Conservation (phyloP, 768 basidiomycete species). For the Panus rudis region DNA sequence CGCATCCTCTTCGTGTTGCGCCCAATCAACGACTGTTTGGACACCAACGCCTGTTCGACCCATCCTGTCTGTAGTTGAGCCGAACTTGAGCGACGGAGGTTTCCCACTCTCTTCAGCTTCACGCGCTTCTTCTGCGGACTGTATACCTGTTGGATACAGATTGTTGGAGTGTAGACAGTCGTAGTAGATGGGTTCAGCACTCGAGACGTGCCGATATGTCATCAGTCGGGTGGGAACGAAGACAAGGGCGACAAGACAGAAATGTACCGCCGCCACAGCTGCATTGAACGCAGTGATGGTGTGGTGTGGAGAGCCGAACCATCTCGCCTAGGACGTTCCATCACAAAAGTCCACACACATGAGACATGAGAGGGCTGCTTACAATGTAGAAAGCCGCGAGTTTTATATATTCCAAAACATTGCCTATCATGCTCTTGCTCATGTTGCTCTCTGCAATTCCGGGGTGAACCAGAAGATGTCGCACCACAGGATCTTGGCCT, state of each 20-base stretch:
- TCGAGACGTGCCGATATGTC: constrained; percentile 8
- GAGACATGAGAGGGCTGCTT: constrained; percentile 25
- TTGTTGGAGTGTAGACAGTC: constrained; percentile 8
- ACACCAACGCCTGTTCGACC: constrained; percentile 48
- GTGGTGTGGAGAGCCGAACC: constrained; percentile 61
- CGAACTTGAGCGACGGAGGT: constrained; percentile 39
- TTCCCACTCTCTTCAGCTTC: constrained; percentile 11
- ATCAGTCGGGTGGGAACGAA: constrained; percentile 34
- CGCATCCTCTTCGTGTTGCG: constrained; percentile 39
- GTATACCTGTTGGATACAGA: constrained; percentile 5
- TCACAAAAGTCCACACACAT: neutral
- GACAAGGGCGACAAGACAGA: constrained; percentile 51
- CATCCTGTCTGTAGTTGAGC: constrained; percentile 49
- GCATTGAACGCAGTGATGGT: constrained; percentile 55
- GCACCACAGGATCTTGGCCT: constrained; percentile 20
- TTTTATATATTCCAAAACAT: constrained; percentile 42
- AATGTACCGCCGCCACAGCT: constrained; percentile 59
- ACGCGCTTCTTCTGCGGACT: constrained; percentile 11
- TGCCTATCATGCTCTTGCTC: constrained; percentile 36
- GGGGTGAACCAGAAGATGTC: constrained; percentile 64
- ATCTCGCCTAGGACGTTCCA: constrained; percentile 44
- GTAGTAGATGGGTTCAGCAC: neutral
- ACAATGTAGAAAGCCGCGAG: constrained; percentile 57
- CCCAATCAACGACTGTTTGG: constrained; percentile 43
- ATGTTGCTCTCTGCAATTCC: constrained; percentile 66